Evolutionary conservation across 768 basidiomycete species (phyloP).

Genomic region (Harrya chromipes): DNA sequence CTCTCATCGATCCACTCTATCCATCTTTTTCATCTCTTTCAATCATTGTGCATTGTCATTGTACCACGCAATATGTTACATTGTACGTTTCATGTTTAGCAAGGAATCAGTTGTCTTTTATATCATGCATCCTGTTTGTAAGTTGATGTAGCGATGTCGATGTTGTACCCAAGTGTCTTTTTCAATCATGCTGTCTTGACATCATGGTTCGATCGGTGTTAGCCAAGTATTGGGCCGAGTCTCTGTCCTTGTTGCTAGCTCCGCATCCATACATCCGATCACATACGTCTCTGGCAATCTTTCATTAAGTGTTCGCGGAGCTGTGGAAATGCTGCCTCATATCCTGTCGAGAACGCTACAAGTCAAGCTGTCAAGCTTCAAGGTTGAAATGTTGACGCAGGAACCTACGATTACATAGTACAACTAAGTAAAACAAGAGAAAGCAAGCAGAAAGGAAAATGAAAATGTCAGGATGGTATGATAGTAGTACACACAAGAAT

Average conservation of each 20-base stretch:
- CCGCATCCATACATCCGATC: too few relatives aligned
- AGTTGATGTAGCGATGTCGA: too few relatives aligned
- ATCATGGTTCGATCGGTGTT: too few relatives aligned
- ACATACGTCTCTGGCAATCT: too few relatives aligned
- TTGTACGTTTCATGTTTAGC: not conserved
- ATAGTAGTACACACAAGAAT: conserved; percentile 17
- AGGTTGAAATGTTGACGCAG: not conserved
- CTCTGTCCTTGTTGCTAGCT: too few relatives aligned
- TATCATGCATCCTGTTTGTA: not conserved
- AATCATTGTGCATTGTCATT: not conserved
- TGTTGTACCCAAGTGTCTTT: too few relatives aligned
- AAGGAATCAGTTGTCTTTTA: not conserved
- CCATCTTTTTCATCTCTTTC: not conserved
- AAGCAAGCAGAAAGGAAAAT: not conserved
- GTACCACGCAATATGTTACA: not conserved
- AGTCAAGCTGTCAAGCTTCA: too few relatives aligned
- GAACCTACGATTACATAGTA: not conserved
- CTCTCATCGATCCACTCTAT: not conserved
- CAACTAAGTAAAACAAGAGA: not conserved
- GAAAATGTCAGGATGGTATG: conserved; percentile 8
- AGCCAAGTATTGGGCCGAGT: too few relatives aligned
- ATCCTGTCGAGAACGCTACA: not conserved
- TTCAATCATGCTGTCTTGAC: too few relatives aligned
- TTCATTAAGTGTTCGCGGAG: too few relatives aligned
- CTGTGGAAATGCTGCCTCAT: too few relatives aligned